A percentile compares a stretch with the other conserved stretches of the same genome.
phyloP scores from a whole-genome alignment of 2,329 filamentous ascomycete species.

The Aspergillus persii region DNA sequence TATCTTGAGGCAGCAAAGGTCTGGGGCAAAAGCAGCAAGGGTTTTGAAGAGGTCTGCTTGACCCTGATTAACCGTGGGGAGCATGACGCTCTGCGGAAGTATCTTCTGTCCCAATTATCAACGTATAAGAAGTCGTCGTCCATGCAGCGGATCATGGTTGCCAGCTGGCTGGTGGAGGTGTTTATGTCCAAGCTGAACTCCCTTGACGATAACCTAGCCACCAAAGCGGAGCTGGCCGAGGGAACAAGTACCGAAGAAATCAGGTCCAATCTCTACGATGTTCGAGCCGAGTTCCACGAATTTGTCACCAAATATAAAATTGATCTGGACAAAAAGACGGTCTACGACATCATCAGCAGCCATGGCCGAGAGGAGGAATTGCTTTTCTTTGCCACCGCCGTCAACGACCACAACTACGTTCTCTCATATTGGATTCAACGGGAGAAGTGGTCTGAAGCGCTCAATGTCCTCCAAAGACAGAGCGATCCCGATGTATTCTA shows the following conservation, averaged over 20 bases:
- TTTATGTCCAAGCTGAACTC: constrained; percentile 98
- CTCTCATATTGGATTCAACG: constrained; percentile 96
- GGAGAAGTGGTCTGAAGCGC: constrained; percentile 83
- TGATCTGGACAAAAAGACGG: constrained; percentile 86
- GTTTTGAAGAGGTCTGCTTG: constrained; percentile 92
- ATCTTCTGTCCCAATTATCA: constrained; percentile 78
- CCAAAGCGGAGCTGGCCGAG: constrained; percentile 76
- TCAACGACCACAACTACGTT: constrained; percentile 92
- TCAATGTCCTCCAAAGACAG: constrained; percentile 88
- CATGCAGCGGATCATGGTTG: constrained; percentile 95
- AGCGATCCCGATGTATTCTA: constrained; percentile 92
- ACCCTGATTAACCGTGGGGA: constrained; percentile 87
- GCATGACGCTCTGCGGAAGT: constrained; percentile 85
- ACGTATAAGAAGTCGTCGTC: constrained; percentile 76
- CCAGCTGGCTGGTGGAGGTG: constrained; percentile 90
- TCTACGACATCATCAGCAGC: constrained; percentile 93
- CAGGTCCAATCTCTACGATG: constrained; percentile 65
- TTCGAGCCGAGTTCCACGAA: constrained; percentile 79
- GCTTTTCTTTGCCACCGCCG: constrained; percentile 81
- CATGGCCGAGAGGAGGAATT: constrained; percentile 93
- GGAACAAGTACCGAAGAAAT: constrained; percentile 65
- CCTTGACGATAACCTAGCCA: constrained; percentile 89
- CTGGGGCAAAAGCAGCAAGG: constrained; percentile 93
- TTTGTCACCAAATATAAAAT: constrained; percentile 82
- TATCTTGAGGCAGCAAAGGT: constrained; percentile 83